phyloP scores from a whole-genome alignment of 164 flowering plant genomes.

The Berberis thunbergii region DNA sequence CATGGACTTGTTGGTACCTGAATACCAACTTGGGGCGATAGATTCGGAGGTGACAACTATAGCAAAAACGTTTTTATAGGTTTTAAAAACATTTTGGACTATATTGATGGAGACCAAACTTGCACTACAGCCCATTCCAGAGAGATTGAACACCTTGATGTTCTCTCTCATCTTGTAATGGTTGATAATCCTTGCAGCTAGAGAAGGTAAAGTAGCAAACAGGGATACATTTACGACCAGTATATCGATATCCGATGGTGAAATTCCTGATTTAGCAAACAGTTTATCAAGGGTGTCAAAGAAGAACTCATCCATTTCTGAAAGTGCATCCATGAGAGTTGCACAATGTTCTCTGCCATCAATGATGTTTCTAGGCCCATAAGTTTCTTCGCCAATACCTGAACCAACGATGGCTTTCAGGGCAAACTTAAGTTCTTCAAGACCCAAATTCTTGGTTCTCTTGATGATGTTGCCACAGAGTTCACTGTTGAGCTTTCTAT shows the following conservation, averaged over 20 bases:
- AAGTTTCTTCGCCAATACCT: conserved; percentile 53
- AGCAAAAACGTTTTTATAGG: conserved; percentile 23
- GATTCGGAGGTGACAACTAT: conserved; percentile 47
- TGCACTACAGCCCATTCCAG: conserved; percentile 75
- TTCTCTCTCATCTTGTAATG: conserved; percentile 52
- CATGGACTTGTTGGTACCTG: conserved; percentile 36
- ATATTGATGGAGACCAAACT: conserved; percentile 40
- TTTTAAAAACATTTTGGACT: conserved; percentile 32
- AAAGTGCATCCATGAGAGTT: conserved; percentile 14
- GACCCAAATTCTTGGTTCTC: conserved; percentile 36
- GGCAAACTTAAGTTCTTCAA: conserved; percentile 36
- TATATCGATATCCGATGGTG: conserved; percentile 45
- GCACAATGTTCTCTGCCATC: conserved; percentile 25
- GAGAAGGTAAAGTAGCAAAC: conserved; percentile 40
- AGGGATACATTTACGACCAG: conserved; percentile 59
- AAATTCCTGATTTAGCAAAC: conserved; percentile 26
- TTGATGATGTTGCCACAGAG: conserved; percentile 24
- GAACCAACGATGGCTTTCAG: conserved; percentile 37
- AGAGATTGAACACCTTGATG: conserved; percentile 38
- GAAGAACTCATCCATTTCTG: conserved; percentile 47
- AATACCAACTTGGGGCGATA: conserved; percentile 42
- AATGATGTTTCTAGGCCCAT: conserved; percentile 32
- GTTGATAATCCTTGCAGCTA: conserved; percentile 40
- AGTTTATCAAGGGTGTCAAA: conserved; percentile 40
- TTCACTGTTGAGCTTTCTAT: conserved; percentile 28